Evolutionary conservation across 805 yeast genomes (phyloP).

Genomic region (Starmerella cellae): DNA sequence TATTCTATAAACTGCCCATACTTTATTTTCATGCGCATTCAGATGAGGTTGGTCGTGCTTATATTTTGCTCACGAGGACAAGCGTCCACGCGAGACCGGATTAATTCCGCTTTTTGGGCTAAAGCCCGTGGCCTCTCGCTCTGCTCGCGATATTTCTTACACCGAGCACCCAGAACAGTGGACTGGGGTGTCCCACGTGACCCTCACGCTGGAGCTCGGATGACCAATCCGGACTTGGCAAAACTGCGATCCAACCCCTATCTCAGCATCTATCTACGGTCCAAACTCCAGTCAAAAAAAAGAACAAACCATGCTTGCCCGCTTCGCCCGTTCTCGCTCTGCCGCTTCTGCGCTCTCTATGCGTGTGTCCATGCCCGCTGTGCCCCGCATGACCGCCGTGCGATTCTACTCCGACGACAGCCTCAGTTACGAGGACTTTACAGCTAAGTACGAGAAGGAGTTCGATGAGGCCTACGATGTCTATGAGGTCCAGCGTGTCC

Average conservation of each 20-base stretch:
- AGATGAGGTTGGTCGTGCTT: no score
- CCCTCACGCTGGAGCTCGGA: no score
- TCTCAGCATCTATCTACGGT: not conserved
- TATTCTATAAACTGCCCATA: no score
- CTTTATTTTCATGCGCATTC: no score
- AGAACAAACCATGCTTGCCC: conserved; percentile 10
- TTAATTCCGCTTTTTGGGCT: no score
- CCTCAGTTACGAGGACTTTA: conserved; percentile 27
- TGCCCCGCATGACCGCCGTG: conserved; percentile 8
- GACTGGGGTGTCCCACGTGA: no score
- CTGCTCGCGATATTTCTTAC: not conserved
- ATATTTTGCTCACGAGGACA: no score
- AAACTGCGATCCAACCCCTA: not conserved
- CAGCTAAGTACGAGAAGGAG: conserved; percentile 71
- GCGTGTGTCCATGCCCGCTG: conserved; percentile 6
- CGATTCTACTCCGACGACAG: conserved; percentile 18
- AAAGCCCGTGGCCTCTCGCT: not conserved
- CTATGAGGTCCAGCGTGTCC: conserved; percentile 81
- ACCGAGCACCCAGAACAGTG: no score
- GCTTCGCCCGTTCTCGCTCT: conserved; percentile 13
- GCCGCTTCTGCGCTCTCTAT: conserved; percentile 13
- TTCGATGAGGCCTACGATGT: conserved; percentile 86
- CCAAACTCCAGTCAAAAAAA: not conserved
- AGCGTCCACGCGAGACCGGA: no score
- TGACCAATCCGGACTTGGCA: conserved; percentile 7